phyloP scores from a whole-genome alignment of 257 asterid species.

The Solanum chmielewskii region DNA sequence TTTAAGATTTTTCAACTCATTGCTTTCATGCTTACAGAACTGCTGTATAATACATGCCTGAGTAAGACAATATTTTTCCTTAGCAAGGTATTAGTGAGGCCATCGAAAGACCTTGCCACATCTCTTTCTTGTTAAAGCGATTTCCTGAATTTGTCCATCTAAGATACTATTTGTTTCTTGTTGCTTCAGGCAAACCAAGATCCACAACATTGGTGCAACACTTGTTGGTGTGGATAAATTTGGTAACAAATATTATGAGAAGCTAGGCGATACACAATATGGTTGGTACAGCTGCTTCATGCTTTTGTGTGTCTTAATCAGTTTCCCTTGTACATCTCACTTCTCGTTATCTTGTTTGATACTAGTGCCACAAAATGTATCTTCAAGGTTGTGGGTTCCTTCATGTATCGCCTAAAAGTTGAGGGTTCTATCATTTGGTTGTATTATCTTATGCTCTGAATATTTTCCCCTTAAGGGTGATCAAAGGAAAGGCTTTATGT shows the following conservation, averaged over 20 bases:
- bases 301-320: neutral
- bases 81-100: neutral
- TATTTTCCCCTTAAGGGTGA: neutral
- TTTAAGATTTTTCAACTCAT: neutral
- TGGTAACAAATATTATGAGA: slow-evolving; percentile 92
- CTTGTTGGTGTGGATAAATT: slow-evolving; percentile 81
- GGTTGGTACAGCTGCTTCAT: slow-evolving; percentile 38
- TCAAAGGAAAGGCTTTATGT: neutral
- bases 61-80: neutral
- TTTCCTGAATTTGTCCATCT: neutral
- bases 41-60: neutral
- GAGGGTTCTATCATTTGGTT: neutral
- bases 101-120: neutral
- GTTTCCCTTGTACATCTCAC: neutral
- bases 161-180: neutral
- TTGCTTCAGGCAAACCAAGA: slow-evolving; percentile 71
- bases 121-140: neutral
- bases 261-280: slow-evolving; percentile 71
- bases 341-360: neutral
- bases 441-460: neutral
- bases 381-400: neutral
- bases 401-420: neutral
- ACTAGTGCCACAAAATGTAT: neutral
- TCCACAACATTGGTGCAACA: slow-evolving; percentile 90
- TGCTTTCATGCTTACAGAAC: neutral